These are phyloP conservation scores for Daldinia sp. DNA, from an alignment of 2,329 filamentous ascomycete species.

Conservation along the genomic window DNA sequence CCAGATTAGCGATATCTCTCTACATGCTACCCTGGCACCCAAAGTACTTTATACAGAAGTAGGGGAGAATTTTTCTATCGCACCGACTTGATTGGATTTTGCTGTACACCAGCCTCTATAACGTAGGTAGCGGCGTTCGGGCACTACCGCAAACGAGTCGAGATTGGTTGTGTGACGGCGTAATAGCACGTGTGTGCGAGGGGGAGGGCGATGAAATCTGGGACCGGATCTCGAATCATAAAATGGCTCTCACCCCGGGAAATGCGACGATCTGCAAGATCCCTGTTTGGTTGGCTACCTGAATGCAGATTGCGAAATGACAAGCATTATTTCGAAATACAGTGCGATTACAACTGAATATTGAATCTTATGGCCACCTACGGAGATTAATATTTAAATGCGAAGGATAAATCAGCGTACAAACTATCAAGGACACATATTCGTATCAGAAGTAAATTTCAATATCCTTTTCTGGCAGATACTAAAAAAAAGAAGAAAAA, in stretches of 20 bases:
- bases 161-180: constrained; percentile 38
- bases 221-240: constrained; percentile 43
- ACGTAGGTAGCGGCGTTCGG: constrained; percentile 18
- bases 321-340: constrained; percentile 13
- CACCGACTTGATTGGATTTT: constrained; percentile 11
- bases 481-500: neutral
- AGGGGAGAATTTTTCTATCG: neutral
- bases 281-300: constrained; percentile 40
- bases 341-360: neutral
- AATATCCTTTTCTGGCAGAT: neutral
- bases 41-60: neutral
- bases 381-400: neutral
- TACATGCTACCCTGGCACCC: neutral
- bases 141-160: constrained; percentile 34
- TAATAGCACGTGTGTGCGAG: constrained; percentile 41
- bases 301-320: constrained; percentile 32
- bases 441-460: neutral
- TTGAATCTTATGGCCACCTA: neutral
- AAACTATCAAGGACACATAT: neutral
- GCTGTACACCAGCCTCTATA: neutral
- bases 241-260: constrained; percentile 41
- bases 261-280: constrained; percentile 47
- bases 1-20: neutral
- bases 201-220: constrained; percentile 36
- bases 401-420: neutral